These are phyloP conservation scores for Pochonia chlamydosporia DNA, from an alignment of 2,329 filamentous ascomycete genomes.

Conservation along the genomic window DNA sequence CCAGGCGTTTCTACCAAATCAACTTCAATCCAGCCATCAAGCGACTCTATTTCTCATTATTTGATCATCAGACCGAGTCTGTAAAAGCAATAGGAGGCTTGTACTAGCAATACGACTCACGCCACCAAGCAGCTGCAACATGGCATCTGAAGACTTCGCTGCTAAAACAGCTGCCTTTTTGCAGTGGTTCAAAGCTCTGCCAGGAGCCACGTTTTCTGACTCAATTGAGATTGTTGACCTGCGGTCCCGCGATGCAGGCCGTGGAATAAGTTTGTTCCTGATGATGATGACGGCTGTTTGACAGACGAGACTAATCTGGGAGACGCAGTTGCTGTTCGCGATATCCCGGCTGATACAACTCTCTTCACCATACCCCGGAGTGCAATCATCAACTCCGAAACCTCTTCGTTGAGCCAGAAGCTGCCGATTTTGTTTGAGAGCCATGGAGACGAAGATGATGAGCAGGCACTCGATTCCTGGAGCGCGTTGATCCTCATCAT, in stretches of 20 bases:
- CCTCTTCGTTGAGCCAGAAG: slow-evolving; percentile 58
- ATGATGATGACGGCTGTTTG: neutral
- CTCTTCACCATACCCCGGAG: slow-evolving; percentile 74
- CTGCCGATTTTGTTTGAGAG: slow-evolving; percentile 48
- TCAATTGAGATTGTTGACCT: slow-evolving; percentile 48
- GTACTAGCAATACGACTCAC: no score
- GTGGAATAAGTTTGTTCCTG: slow-evolving; percentile 44
- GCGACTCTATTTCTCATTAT: no score
- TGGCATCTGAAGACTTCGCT: slow-evolving; percentile 29
- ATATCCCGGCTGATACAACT: slow-evolving; percentile 68
- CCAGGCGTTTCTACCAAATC: no score
- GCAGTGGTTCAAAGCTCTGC: slow-evolving; percentile 46
- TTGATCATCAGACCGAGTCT: no score
- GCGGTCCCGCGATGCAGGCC: slow-evolving; percentile 42
- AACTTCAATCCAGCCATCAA: no score
- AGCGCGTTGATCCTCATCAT: slow-evolving; percentile 66
- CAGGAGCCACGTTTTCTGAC: slow-evolving; percentile 47
- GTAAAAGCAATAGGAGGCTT: no score
- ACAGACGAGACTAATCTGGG: neutral
- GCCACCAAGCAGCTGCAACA: neutral
- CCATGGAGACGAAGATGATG: slow-evolving; percentile 27
- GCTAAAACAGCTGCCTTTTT: slow-evolving; percentile 40
- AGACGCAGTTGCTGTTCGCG: slow-evolving; percentile 57
- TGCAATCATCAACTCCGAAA: slow-evolving; percentile 66
- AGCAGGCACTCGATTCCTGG: slow-evolving; percentile 45